Percentiles rank a stretch among this genome's conserved stretches.
Conservation (phyloP, 2,329 filamentous ascomycete genomes). For the Calycina herbarum region DNA sequence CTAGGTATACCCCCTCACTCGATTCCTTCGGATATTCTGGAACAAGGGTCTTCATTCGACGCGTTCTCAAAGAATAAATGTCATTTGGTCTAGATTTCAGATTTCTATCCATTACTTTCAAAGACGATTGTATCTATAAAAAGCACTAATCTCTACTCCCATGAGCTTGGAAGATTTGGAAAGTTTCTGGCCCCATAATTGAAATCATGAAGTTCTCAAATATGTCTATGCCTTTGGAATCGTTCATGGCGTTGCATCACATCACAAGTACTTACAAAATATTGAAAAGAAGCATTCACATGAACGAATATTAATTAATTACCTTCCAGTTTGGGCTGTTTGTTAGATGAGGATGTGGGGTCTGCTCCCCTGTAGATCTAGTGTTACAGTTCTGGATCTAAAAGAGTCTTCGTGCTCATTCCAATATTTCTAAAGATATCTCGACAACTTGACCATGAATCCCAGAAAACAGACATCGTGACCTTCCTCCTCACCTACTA, state of each 20-base stretch:
- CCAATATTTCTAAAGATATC: neutral
- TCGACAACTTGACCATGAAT: neutral
- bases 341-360: neutral
- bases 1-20: too few relatives aligned
- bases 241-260: neutral
- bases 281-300: neutral
- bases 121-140: too few relatives aligned
- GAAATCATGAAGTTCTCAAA: neutral
- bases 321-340: neutral
- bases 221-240: neutral
- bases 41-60: too few relatives aligned
- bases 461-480: neutral
- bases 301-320: slow-evolving; percentile 3
- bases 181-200: too few relatives aligned
- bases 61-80: too few relatives aligned
- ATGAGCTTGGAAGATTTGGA: too few relatives aligned
- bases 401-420: neutral
- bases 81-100: too few relatives aligned
- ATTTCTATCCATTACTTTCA: too few relatives aligned
- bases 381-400: neutral
- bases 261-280: neutral
- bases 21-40: too few relatives aligned
- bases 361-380: neutral
- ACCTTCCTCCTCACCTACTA: neutral
- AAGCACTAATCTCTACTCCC: too few relatives aligned